Evolutionary conservation across 2,329 filamentous ascomycete species (phyloP), one percentile per base, ranked within the genome.

Genomic region (Madurella fahalii): DNA sequence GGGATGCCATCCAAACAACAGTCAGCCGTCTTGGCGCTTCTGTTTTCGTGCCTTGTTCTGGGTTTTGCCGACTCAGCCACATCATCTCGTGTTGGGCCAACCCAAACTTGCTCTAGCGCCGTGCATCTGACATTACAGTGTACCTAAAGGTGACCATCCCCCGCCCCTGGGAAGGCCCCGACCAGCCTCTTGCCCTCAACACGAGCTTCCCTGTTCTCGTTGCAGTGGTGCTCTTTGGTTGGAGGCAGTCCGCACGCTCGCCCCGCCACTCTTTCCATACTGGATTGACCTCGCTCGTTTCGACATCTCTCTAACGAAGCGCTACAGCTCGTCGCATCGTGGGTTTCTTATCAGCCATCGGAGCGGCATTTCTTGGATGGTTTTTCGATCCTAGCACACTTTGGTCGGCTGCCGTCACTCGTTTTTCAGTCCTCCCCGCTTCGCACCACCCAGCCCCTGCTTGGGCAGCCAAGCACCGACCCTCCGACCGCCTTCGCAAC

Each of bases 331-430:
- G 25, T 7, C 7, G 8, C 16, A 43, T 17, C 20, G 20, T 17
- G 8, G 31, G 16, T 30, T 34, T 11, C 9, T 15, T 30, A 31
- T 5, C 31, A 17, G 20, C 47, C 31, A 44, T 18, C n/a, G 37
- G 31, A 18, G 25, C 50, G 3, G n/a, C 30, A n/a, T 18, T 11
- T 37, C 16, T 8, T 18, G 30, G 13, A 16, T 20, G 44, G 4
- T 40, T 44, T 46, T 37, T 9, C 11, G 34, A 11, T 11, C 37
- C 18, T 40, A 18, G 15, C 13, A 50, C 37, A 15, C 42, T 13
- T 44, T 43, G 30, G 32, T 47, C 30, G 43, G 40, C 41, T 50
- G 54, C 50, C 18, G 51, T 57, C 54, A 13, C 54, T 57, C 54
- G 54, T 48, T 57, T 40, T 31, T 20, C 30, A 18, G 32, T 30